A percentile compares a stretch with the other conserved stretches of the same genome.
Evolutionary conservation across 2,329 filamentous ascomycete genomes (phyloP).

Genomic region (Xylariales sp.): DNA sequence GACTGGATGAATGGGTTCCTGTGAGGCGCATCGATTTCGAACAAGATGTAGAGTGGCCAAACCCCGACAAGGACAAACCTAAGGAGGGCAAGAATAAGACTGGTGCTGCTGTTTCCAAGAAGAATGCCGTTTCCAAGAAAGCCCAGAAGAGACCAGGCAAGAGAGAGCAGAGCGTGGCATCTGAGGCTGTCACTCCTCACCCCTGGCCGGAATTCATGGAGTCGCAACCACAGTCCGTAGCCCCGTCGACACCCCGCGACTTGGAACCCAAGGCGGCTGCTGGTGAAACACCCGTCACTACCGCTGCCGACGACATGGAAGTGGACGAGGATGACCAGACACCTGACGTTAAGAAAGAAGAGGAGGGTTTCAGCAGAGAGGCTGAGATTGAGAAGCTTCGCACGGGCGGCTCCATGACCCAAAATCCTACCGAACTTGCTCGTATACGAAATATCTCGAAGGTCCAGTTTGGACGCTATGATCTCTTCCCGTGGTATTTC

Average conservation of each 20-base stretch:
- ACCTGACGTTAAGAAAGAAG: slow-evolving; percentile 41
- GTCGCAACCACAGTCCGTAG: slow-evolving; percentile 38
- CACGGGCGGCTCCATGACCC: slow-evolving; percentile 95
- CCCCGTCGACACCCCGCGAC: slow-evolving; percentile 37
- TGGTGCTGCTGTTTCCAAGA: slow-evolving; percentile 52
- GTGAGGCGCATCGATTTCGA: slow-evolving; percentile 77
- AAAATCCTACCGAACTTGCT: slow-evolving; percentile 95
- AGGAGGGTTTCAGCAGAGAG: slow-evolving; percentile 65
- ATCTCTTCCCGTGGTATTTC: slow-evolving; percentile 98
- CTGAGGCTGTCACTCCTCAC: slow-evolving; percentile 50
- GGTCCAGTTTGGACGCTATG: slow-evolving; percentile 87
- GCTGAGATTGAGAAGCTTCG: slow-evolving; percentile 96
- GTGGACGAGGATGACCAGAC: slow-evolving; percentile 43
- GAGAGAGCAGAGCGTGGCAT: slow-evolving; percentile 49
- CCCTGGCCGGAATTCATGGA: slow-evolving; percentile 51
- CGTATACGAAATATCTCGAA: slow-evolving; percentile 92
- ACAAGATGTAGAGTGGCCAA: slow-evolving; percentile 94
- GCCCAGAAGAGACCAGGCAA: slow-evolving; percentile 51
- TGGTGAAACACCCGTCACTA: too few relatives aligned
- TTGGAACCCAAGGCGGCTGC: slow-evolving; percentile 38
- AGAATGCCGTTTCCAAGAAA: slow-evolving; percentile 51
- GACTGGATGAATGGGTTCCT: slow-evolving; percentile 79
- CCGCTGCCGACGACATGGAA: slow-evolving; percentile 56
- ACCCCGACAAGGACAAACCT: slow-evolving; percentile 76
- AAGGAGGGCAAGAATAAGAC: slow-evolving; percentile 77